These are phyloP conservation scores for Sphagnum tenellum DNA, from an alignment of 225 moss, liverwort and hornwort species.

Conservation along the genomic window DNA sequence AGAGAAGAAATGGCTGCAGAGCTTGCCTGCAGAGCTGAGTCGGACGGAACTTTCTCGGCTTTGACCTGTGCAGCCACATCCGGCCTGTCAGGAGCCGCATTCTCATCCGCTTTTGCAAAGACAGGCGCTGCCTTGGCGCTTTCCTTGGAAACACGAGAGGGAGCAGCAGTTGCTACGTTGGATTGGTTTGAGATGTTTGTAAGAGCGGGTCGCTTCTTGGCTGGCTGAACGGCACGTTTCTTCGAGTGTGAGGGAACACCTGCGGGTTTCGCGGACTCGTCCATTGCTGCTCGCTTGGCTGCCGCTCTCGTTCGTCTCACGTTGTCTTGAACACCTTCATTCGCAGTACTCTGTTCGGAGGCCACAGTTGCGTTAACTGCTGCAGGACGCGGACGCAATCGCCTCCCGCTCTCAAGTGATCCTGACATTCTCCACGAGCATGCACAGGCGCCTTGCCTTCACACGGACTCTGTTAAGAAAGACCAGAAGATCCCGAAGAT, in stretches of 20 bases:
- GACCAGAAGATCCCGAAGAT: too few relatives aligned
- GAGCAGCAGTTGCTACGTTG: conserved; percentile 25
- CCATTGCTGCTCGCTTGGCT: conserved; percentile 81
- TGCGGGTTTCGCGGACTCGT: conserved; percentile 35
- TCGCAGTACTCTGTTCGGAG: not conserved
- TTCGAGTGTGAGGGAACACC: conserved; percentile 47
- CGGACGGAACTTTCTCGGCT: conserved; percentile 9
- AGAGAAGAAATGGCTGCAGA: conserved; percentile 80
- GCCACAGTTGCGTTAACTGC: too few relatives aligned
- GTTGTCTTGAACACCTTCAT: conserved; percentile 13
- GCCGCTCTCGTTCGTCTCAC: conserved; percentile 84
- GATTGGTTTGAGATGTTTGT: conserved; percentile 65
- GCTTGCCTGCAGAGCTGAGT: conserved; percentile 29
- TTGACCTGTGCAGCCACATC: conserved; percentile 9
- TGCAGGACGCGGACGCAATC: too few relatives aligned
- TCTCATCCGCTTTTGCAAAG: conserved; percentile 20
- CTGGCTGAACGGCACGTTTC: conserved; percentile 71
- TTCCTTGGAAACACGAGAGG: conserved; percentile 16
- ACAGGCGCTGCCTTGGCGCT: conserved; percentile 9
- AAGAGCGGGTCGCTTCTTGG: conserved; percentile 70
- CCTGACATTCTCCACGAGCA: too few relatives aligned
- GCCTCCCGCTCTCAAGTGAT: too few relatives aligned
- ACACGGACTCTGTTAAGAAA: too few relatives aligned
- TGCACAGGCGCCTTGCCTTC: too few relatives aligned
- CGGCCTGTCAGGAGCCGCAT: conserved; percentile 15